phyloP scores from a whole-genome alignment of 345 rosid species.

The Raphanus sativus region DNA sequence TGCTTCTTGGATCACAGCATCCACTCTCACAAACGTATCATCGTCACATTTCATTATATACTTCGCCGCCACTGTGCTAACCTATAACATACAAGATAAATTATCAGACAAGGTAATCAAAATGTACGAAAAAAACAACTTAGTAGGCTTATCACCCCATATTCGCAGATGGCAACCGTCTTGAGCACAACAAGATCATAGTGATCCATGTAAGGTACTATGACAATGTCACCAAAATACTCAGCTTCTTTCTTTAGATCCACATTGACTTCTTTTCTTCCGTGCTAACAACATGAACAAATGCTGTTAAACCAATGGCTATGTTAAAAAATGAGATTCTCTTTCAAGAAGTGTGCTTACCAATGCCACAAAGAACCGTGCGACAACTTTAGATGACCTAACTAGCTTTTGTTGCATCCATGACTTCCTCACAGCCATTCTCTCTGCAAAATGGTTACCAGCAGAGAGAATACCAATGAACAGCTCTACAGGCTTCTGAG shows the following conservation, averaged over 20 bases:
- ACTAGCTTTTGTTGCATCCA: constrained; percentile 93
- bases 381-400: constrained; percentile 75
- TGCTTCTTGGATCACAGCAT: constrained; percentile 69
- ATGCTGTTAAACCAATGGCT: background rate
- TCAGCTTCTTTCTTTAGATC: constrained; percentile 91
- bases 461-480: constrained; percentile 93
- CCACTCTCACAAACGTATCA: constrained; percentile 88
- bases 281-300: constrained; percentile 48
- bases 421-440: constrained; percentile 97
- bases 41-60: constrained; percentile 93
- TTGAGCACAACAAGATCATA: constrained; percentile 94
- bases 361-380: constrained; percentile 92
- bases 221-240: constrained; percentile 87
- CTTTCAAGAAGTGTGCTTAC: constrained; percentile 43
- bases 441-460: constrained; percentile 93
- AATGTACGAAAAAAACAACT: too few species aligned
- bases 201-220: constrained; percentile 96
- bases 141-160: constrained; percentile 43
- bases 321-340: background rate
- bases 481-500: constrained; percentile 61
- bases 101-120: too few species aligned
- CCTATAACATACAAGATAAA: background rate
- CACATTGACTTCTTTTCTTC: constrained; percentile 83
- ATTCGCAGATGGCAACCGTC: constrained; percentile 96
- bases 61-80: constrained; percentile 44